These are phyloP conservation scores for Wakefieldia striispora DNA, from an alignment of 768 basidiomycete genomes.

Conservation along the genomic window DNA sequence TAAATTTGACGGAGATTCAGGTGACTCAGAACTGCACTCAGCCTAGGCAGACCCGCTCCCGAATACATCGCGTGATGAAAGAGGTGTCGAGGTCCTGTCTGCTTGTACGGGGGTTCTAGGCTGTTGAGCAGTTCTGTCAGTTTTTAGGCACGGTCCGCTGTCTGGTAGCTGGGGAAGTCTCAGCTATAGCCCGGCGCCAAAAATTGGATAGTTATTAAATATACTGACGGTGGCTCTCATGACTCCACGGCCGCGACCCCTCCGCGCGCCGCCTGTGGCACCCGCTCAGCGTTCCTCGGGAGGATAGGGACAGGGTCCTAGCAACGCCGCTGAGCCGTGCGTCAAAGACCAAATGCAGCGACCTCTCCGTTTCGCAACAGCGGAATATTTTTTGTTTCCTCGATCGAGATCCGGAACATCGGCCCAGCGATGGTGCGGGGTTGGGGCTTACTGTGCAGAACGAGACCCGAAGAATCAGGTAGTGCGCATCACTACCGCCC, in stretches of 20 bases:
- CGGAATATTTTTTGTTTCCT: conserved; percentile 19
- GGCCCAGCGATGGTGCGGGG: conserved; percentile 27
- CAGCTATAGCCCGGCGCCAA: background rate
- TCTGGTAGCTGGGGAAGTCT: background rate
- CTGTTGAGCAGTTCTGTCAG: too few species aligned
- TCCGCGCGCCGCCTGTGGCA: conserved; percentile 23
- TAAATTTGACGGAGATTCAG: too few species aligned
- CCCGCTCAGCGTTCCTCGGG: conserved; percentile 8
- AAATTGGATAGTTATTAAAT: background rate
- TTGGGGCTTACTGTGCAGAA: conserved; percentile 13
- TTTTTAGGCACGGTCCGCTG: too few species aligned
- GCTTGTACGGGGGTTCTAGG: background rate
- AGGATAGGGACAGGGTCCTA: conserved; percentile 23
- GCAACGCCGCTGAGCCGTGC: conserved; percentile 31
- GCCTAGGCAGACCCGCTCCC: background rate
- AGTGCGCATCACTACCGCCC: background rate
- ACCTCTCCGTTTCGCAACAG: conserved; percentile 29
- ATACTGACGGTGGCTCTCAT: conserved; percentile 1
- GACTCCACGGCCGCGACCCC: conserved; percentile 16
- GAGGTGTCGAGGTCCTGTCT: conserved; percentile 5
- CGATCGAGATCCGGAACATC: conserved; percentile 30
- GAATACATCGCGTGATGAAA: background rate
- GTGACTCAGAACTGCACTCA: background rate
- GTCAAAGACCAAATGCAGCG: conserved; percentile 22
- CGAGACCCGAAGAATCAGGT: conserved; percentile 8